Evolutionary conservation across 2,329 filamentous ascomycete genomes (phyloP), one percentile per base, ranked within the genome.

Genomic region (Aureobasidium sp.): DNA sequence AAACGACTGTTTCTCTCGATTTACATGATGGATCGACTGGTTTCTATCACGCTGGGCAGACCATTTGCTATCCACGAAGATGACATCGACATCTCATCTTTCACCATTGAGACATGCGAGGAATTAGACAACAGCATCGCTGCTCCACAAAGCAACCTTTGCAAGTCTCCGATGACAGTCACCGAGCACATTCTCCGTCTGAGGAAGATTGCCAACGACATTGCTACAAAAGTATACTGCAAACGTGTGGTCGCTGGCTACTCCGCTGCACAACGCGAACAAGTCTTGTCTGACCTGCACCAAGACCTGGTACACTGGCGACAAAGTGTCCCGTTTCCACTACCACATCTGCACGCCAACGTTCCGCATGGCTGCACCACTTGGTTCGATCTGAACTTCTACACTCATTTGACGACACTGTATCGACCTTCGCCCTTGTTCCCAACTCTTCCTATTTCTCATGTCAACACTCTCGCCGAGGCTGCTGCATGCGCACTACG

Each of bases 321-420:
- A 52, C 48, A 56, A 13, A 59, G 50, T 13, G 1, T 75, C 73
- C 23, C 68, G 73, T 65, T 70, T 69, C 5, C 69, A 70, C 9
- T 64, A 17, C 62, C 64, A 5, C 62, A 61, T 27, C 26, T 62
- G 29, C 47, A 65, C 36, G 23, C 50, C 15, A 62, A 47, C 26
- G 77, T 80, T 1, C 78, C 78, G 1, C 78, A 80, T 61, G 68
- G 79, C 3, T 75, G 68, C 44, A 77, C 71, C 8, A 74, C 68
- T 61, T 80, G 78, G 78, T 80, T 76, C 65, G 78, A 80, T 59
- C 74, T 79, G 48, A 80, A 80, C 66, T 80, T 77, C 65, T 79
- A 79, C 64, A 77, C 73, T 0, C 78, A 80, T 53, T 66, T 79
- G 1, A 74, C 74, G 13, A 75, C 78, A 68, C 67, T 80, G 4